Percentiles rank a stretch among this genome's conserved stretches.
phyloP scores from a whole-genome alignment of 306 rosid species.

The Morella rubra region DNA sequence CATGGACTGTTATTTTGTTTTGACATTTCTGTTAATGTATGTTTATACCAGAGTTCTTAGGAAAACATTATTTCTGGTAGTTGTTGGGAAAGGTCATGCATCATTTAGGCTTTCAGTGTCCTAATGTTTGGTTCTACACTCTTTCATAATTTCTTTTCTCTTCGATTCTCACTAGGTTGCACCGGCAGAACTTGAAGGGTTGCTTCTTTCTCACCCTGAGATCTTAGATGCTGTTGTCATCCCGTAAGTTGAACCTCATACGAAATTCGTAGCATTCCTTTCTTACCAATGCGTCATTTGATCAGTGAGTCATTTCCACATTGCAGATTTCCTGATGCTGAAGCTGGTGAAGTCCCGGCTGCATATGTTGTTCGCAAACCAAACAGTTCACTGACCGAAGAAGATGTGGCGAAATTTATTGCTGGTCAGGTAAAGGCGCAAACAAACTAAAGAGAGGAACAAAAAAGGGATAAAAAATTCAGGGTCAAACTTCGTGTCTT shows the following conservation, averaged over 20 bases:
- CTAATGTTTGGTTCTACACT: not conserved
- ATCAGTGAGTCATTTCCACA: conserved; percentile 4
- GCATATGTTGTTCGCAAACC: conserved; percentile 78
- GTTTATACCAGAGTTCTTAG: not conserved
- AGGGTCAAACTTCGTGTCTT: not conserved
- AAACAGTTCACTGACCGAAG: conserved; percentile 73
- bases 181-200: conserved; percentile 95
- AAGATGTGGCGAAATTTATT: conserved; percentile 57
- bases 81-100: not conserved
- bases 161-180: conserved; percentile 62
- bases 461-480: not conserved
- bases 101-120: not conserved
- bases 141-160: conserved; percentile 1
- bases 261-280: not conserved
- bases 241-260: conserved; percentile 57
- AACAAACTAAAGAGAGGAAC: not conserved
- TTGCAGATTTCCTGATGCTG: conserved; percentile 80
- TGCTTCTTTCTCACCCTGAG: conserved; percentile 90
- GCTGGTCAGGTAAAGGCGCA: conserved; percentile 57
- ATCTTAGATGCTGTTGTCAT: conserved; percentile 92
- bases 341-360: conserved; percentile 88
- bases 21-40: too few relatives aligned
- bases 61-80: not conserved
- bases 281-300: not conserved
- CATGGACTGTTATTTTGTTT: too few relatives aligned